Evolutionary conservation across 768 basidiomycete species (phyloP), one percentile per base, ranked within the genome.

Genomic region (Boletus insuetus): DNA sequence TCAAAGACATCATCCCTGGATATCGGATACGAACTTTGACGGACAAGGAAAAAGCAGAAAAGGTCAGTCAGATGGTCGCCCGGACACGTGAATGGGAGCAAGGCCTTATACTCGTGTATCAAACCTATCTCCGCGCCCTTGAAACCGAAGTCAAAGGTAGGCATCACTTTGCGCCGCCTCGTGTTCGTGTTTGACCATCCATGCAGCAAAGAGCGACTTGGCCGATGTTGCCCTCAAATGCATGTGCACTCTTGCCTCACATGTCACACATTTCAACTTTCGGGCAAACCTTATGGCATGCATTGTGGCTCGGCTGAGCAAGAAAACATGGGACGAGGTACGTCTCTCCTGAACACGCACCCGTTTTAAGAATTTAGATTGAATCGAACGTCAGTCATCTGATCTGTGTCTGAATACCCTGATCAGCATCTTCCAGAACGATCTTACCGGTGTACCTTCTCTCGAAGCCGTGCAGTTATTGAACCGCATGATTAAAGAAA

Each of bases 261-360:
- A 92, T 66, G 83, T 86, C 58, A 89, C 92, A 14, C 94, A 98
- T 74, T 99, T 99, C 84, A 99, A 98, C 75, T 98, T 98, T 71
- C 84, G 91, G 43, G 79, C 83, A 60, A 97, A 98, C 75, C 81
- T 99, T 62, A 92, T 97, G 84, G 85, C 85, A 56, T 87, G 87
- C 47, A 77, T 98, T 54, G 84, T 98, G 22, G 84, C 87, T 46
- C 83, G 84, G 14, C 72, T 98, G 45, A 94, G 94, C 68, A 84
- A 83, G 68, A 88, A 82, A 67, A 85, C 87, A 19, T 98, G 95
- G 94, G 89, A 94, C 73, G 79, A 85, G 72, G 96, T 94, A 64
- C 67, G 85, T 70, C 26, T 40, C 47, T 49, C 56, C 51, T 45
- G 20, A 37, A 31, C 43, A 45, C 45, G 46, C 42, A 49, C 46